These are phyloP conservation scores for Galerina marginata DNA, from an alignment of 768 basidiomycete genomes.

Conservation along the genomic window DNA sequence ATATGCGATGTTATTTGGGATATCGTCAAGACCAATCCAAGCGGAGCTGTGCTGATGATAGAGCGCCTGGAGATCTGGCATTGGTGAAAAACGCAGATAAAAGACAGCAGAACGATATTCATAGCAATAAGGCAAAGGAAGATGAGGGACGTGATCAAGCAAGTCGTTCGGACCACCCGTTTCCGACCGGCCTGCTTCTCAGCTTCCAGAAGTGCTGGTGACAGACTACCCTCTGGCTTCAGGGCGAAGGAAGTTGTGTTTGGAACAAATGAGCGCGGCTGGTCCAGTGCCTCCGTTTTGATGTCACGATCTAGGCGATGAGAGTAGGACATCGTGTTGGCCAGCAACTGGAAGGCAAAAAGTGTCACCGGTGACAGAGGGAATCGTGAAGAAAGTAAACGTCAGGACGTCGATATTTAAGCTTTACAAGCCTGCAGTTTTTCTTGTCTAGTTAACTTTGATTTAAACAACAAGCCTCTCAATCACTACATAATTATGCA, in stretches of 20 bases:
- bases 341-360: no score
- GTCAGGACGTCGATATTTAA: no score
- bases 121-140: neutral
- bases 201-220: neutral
- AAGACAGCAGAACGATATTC: conserved; percentile 1
- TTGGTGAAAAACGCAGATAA: conserved; percentile 6
- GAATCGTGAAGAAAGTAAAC: no score
- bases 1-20: conserved; percentile 9
- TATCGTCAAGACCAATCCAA: conserved; percentile 3
- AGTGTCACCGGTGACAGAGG: no score
- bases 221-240: neutral
- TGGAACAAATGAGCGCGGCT: no score
- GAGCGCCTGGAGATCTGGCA: neutral
- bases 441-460: no score
- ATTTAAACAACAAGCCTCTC: no score
- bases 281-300: no score
- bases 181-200: neutral
- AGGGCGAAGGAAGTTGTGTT: neutral
- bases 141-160: neutral
- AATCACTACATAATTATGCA: no score
- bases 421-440: no score
- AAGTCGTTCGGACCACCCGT: conserved; percentile 1
- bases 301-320: no score
- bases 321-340: no score
- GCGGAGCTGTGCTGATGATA: conserved; percentile 8